A percentile compares a stretch with the other conserved stretches of the same genome.
Evolutionary conservation across 805 yeast species (phyloP).

Genomic region (Lipomyces kockii): DNA sequence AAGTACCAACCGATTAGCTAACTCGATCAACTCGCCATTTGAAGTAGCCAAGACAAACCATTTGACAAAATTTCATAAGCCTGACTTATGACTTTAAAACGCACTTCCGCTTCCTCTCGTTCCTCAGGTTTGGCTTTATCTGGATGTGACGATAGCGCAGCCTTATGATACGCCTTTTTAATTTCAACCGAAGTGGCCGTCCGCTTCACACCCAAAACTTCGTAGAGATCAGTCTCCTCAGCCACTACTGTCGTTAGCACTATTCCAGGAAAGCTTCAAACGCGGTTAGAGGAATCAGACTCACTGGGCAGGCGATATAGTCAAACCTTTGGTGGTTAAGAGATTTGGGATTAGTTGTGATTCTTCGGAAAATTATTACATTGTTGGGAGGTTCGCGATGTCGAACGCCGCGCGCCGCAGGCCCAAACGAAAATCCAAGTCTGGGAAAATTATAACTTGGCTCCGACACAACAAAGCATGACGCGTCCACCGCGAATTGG

Average conservation of each 20-base stretch:
- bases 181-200: slow-evolving; percentile 74
- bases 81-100: slow-evolving; percentile 79
- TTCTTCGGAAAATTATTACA: neutral
- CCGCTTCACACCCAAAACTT: slow-evolving; percentile 67
- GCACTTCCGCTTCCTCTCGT: slow-evolving; percentile 70
- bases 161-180: slow-evolving; percentile 79
- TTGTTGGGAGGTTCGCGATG: neutral
- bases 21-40: neutral
- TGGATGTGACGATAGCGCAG: slow-evolving; percentile 85
- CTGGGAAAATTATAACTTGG: neutral
- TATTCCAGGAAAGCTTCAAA: neutral
- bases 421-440: neutral
- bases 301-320: neutral
- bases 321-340: neutral
- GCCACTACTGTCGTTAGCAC: neutral
- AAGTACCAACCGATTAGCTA: neutral
- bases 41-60: slow-evolving; percentile 44
- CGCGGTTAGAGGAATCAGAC: neutral
- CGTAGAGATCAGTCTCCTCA: slow-evolving; percentile 58
- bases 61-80: slow-evolving; percentile 86
- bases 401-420: neutral
- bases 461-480: neutral
- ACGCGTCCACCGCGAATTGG: neutral
- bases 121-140: slow-evolving; percentile 80
- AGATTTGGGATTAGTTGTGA: slow-evolving; percentile 20